Evolutionary conservation across 306 rosid species (phyloP), one percentile per base, ranked within the genome.

Genomic region (Cucumis cinereus): DNA sequence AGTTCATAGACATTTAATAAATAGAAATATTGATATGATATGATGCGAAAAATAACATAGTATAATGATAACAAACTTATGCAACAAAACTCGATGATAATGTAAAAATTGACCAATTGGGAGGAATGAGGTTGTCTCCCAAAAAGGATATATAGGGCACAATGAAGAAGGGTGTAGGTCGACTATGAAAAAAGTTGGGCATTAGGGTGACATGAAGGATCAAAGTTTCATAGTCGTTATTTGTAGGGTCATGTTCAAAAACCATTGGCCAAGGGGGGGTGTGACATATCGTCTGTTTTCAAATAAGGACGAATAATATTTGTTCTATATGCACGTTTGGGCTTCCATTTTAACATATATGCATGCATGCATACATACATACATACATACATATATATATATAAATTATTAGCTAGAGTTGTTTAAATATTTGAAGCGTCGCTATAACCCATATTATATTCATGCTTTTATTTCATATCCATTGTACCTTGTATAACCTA

Each of bases 191-290:
- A 14, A 62, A 62, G 69, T 15, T 62, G 69, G 68, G 43, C 50
- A 64, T 38, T 64, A 64, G 17, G 50, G 72, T 64, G 72, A 64
- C 72, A 64, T 38, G 72, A 64, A 64, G 49, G 50, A 64, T 64
- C 52, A 36, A 64, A 62, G 45, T 62, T 64, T 4, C 49, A n/a
- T 13, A 35, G 17, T 16, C 19, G 17, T 64, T 64, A 36, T 19
- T 35, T 64, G 72, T 64, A 64, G 72, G 73, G 73, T 67, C 73
- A 67, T 66, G 49, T 66, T 52, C 50, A 38, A 66, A 38, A 66
- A 66, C 69, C 17, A 38, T 40, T 66, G 73, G 73, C 53, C 30
- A n/a, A 9, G 47, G 73, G 43, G 43, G 52, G 45, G 24, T 15
- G 52, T 64, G 17, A 36, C 72, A 63, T 63, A 62, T 35, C 3